Evolutionary conservation across 768 basidiomycete species (phyloP).

Genomic region (Phanerochaete sordida): DNA sequence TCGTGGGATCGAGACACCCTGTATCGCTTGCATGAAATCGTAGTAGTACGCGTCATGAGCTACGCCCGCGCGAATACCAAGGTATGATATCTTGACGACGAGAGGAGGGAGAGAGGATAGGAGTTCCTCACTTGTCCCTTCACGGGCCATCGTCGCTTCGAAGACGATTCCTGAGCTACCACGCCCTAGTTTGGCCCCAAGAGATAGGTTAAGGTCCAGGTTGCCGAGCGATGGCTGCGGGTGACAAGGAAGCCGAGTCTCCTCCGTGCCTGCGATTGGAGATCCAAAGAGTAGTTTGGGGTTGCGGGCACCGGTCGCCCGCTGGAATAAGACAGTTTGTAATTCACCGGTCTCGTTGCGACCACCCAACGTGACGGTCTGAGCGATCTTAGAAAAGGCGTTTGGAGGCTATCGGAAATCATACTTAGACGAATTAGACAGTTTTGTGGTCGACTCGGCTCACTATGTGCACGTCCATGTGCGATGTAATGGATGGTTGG

Average conservation of each 20-base stretch:
- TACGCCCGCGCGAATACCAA: background rate
- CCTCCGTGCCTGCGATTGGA: background rate
- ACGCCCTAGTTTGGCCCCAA: background rate
- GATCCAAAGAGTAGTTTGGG: background rate
- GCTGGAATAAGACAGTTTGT: background rate
- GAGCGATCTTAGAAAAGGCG: too few relatives aligned
- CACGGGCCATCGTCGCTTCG: background rate
- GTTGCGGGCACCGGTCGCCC: background rate
- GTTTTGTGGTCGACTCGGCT: too few relatives aligned
- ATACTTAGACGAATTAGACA: too few relatives aligned
- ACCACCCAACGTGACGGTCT: background rate
- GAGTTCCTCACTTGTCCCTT: background rate
- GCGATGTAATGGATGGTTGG: too few relatives aligned
- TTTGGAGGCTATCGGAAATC: too few relatives aligned
- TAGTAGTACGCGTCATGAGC: background rate
- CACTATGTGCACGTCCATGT: too few relatives aligned
- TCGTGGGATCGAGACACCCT: background rate
- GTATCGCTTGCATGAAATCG: background rate
- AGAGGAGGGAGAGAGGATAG: background rate
- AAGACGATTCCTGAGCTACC: background rate
- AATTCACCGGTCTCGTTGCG: background rate
- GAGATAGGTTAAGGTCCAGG: background rate
- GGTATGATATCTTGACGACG: background rate
- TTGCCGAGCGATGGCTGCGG: background rate
- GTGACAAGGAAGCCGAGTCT: background rate